Evolutionary conservation across 2,329 filamentous ascomycete genomes (phyloP).

Genomic region (Ophiosphaerella herpotricha): DNA sequence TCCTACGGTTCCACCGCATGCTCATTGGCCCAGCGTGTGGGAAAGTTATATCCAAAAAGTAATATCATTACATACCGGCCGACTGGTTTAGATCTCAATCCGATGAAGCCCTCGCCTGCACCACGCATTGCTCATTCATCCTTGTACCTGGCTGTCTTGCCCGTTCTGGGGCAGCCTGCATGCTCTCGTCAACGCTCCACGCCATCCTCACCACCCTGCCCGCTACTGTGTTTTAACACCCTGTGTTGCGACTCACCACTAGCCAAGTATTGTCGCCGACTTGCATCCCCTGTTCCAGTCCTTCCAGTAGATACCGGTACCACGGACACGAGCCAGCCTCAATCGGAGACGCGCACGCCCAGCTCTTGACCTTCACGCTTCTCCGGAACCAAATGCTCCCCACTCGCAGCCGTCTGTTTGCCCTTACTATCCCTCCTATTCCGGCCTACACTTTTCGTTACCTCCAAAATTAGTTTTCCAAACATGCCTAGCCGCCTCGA

Average conservation of each 20-base stretch:
- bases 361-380: conserved; percentile 7
- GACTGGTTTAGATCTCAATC: conserved; percentile 11
- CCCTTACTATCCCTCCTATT: background rate
- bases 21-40: background rate
- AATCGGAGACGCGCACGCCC: conserved; percentile 19
- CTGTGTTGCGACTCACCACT: conserved; percentile 2
- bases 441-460: background rate
- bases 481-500: too few species aligned
- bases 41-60: background rate
- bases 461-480: conserved; percentile 1
- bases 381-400: background rate
- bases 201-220: conserved; percentile 14
- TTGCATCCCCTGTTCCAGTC: conserved; percentile 5
- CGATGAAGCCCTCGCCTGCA: conserved; percentile 11
- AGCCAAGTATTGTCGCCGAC: conserved; percentile 17
- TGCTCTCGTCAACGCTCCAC: conserved; percentile 14
- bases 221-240: conserved; percentile 20
- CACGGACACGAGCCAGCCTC: conserved; percentile 15
- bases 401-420: conserved; percentile 3
- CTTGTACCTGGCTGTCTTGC: conserved; percentile 2
- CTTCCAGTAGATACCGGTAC: conserved; percentile 16
- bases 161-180: conserved; percentile 11
- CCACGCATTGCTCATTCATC: conserved; percentile 3
- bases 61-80: conserved; percentile 15
- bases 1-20: background rate